Conservation (phyloP, 306 rosid species). For the Ormosia emarginata region DNA sequence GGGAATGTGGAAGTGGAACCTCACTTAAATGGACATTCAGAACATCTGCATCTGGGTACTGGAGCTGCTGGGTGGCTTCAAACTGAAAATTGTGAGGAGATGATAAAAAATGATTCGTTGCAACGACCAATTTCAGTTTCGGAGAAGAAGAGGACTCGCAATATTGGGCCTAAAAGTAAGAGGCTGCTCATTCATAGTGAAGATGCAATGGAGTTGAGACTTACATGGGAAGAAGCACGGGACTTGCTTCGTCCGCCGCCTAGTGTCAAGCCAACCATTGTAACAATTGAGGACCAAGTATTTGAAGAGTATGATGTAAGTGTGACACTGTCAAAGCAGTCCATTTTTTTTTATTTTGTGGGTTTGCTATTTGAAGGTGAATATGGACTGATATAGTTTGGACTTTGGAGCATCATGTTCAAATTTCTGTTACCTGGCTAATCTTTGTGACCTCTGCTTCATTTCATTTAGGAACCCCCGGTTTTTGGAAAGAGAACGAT, state of each 20-base stretch:
- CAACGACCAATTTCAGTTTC: conserved; percentile 40
- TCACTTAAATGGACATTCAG: conserved; percentile 35
- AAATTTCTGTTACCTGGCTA: conserved; percentile 16
- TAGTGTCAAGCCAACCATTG: conserved; percentile 71
- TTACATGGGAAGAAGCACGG: conserved; percentile 99
- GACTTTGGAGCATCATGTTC: conserved; percentile 12
- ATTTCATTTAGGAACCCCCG: conserved; percentile 78
- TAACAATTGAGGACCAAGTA: conserved; percentile 79
- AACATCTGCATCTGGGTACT: conserved; percentile 40
- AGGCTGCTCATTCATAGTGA: conserved; percentile 82
- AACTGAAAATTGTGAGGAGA: conserved; percentile 44
- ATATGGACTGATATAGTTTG: not conserved
- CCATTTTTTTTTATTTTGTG: not conserved
- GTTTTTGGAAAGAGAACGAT: conserved; percentile 88
- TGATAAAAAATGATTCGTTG: conserved; percentile 37
- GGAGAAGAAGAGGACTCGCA: conserved; percentile 86
- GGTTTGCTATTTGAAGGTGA: not conserved
- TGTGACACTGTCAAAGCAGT: conserved; percentile 16
- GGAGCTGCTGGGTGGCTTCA: conserved; percentile 46
- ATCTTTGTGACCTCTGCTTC: conserved; percentile 27
- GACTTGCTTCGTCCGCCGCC: conserved; percentile 97
- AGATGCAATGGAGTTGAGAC: conserved; percentile 77
- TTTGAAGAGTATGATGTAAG: conserved; percentile 95
- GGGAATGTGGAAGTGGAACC: conserved; percentile 51
- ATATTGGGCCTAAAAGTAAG: conserved; percentile 83